These are phyloP conservation scores for Akanthomyces lecanii DNA, from an alignment of 2,329 filamentous ascomycete species.

Conservation along the genomic window DNA sequence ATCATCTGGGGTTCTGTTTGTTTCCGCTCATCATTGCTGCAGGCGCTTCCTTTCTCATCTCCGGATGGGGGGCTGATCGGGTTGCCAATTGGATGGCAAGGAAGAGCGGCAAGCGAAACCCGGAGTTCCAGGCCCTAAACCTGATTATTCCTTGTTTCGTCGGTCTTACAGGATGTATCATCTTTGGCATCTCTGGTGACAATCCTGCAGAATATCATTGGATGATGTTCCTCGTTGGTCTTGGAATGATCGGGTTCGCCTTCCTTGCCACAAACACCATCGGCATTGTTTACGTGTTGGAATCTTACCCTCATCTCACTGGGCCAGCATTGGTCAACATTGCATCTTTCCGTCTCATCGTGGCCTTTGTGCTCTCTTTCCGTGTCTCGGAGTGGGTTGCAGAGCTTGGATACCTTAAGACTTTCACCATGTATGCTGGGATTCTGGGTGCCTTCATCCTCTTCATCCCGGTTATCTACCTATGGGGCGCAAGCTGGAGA, in stretches of 20 bases:
- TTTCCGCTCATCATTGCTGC: constrained; percentile 24
- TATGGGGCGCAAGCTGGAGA: constrained; percentile 15
- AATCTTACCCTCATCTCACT: constrained; percentile 27
- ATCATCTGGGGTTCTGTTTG: constrained; percentile 27
- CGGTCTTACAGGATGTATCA: constrained; percentile 28
- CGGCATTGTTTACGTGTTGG: constrained; percentile 30
- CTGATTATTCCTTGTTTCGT: constrained; percentile 28
- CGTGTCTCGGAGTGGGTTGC: constrained; percentile 27
- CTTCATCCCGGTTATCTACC: constrained; percentile 28
- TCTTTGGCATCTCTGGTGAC: constrained; percentile 30
- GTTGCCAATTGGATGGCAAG: constrained; percentile 28
- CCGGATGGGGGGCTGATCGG: constrained; percentile 28
- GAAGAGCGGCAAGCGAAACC: constrained; percentile 27
- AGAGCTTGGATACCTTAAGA: constrained; percentile 25
- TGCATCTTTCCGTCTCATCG: constrained; percentile 28
- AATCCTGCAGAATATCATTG: constrained; percentile 23
- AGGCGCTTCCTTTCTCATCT: constrained; percentile 24
- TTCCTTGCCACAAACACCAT: constrained; percentile 27
- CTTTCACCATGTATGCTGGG: constrained; percentile 30
- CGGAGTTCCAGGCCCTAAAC: constrained; percentile 31
- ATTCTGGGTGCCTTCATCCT: constrained; percentile 28
- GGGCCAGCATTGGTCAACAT: constrained; percentile 33
- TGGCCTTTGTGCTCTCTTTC: constrained; percentile 28
- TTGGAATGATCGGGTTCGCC: constrained; percentile 28
- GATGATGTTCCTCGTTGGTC: constrained; percentile 25